Evolutionary conservation across 1,284 basidiomycete genomes (phyloP), one percentile per base, ranked within the genome.

Genomic region (Pholiota adiposa): DNA sequence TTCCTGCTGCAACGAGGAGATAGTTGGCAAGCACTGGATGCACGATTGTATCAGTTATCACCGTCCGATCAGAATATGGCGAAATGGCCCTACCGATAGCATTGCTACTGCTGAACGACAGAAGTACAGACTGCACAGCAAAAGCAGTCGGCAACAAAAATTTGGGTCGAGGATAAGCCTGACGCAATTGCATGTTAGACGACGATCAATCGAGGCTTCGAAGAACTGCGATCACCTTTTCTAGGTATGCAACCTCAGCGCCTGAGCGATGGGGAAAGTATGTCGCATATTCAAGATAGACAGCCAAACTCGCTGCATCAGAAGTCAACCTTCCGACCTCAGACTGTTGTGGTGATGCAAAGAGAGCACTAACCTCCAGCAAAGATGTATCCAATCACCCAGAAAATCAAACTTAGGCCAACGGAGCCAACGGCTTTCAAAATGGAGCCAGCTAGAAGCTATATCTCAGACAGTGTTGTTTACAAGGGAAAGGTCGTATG

Each of bases 201-300:
- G 25, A 14, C 43, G 12, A 31, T 56, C 11, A 25, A 18, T 36
- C 19, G 38, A 41, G 18, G 19, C 29, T 16, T 46, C 14, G 16
- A 50, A 54, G 43, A 18, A 29, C n/a, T 12, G 8, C 18, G 50
- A 40, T 58, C 23, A 67, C 72, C 70, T 80, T 77, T 54, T 80
- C 78, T n/a, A 81, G 70, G 54, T 78, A 82, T 4, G 79, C 78
- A 9, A 81, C 81, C 56, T 81, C 77, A 6, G 78, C 80, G 4
- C 81, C 81, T 6, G 81, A 79, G 27, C 81, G 74, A 54, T 77
- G 72, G n/a, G 80, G 81, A 62, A 81, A 82, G 58, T 73, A 75
- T 16, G 74, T 67, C 14, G 71, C 67, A 53, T 72, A 74, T 63
- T 77, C 76, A 25, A 76, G 68, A 58, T 75, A 77, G 9, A 75